These are phyloP conservation scores for Choanephora cucurbitarum DNA, from an alignment of 371 early-diverging fungal species.

Conservation along the genomic window DNA sequence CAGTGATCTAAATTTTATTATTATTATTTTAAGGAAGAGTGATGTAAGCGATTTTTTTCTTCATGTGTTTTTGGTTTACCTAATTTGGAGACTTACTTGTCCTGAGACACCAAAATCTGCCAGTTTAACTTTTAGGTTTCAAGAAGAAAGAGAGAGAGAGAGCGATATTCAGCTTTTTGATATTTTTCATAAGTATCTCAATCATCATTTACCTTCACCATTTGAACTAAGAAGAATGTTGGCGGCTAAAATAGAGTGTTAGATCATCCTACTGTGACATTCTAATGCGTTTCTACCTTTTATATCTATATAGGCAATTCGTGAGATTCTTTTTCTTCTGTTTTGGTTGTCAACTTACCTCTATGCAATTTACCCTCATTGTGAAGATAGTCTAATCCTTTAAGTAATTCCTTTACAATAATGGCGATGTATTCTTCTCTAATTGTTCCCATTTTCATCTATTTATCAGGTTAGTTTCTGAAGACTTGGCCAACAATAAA, in stretches of 20 bases:
- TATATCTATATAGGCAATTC: constrained; percentile 66
- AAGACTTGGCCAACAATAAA: too few species aligned
- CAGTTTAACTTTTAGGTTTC: constrained; percentile 72
- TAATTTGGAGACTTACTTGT: constrained; percentile 58
- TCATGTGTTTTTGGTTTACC: constrained; percentile 21
- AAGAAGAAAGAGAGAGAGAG: neutral
- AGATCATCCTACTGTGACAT: too few species aligned
- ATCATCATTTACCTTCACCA: constrained; percentile 66
- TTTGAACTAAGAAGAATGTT: constrained; percentile 79
- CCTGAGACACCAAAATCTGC: constrained; percentile 99
- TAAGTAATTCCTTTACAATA: constrained; percentile 86
- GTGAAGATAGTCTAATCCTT: constrained; percentile 95
- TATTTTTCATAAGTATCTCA: too few species aligned
- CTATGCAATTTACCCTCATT: constrained; percentile 93
- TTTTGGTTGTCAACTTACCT: constrained; percentile 41
- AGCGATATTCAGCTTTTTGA: neutral
- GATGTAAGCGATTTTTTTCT: neutral
- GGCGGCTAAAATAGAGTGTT: too few species aligned
- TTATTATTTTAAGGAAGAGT: constrained; percentile 6
- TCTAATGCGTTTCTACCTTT: constrained; percentile 76
- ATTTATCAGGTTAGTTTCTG: constrained; percentile 3
- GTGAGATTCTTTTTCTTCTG: constrained; percentile 2
- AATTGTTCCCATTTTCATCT: constrained; percentile 84
- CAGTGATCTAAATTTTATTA: constrained; percentile 86
- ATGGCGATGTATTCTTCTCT: constrained; percentile 91